These are phyloP conservation scores for Clonostachys chloroleuca DNA, from an alignment of 2,329 filamentous ascomycete genomes.

Conservation along the genomic window DNA sequence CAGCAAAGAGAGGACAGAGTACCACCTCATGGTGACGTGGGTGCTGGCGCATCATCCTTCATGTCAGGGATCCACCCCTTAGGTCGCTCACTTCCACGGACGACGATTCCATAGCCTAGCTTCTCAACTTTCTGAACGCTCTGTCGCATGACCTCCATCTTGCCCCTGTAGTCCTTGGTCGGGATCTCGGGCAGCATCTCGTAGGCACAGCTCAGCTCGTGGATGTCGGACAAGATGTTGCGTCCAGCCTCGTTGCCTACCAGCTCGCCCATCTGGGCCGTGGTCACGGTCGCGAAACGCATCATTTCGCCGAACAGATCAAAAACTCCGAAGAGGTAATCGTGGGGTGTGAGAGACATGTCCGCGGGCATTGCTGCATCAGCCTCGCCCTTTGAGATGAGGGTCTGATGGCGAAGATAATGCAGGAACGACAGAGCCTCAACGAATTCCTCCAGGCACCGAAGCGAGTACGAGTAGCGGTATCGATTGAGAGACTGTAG, in stretches of 20 bases:
- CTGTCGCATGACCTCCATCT: constrained; percentile 79
- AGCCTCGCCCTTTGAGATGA: constrained; percentile 66
- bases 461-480: constrained; percentile 77
- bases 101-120: constrained; percentile 80
- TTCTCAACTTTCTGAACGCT: constrained; percentile 94
- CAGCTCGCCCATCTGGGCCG: constrained; percentile 66
- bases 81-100: constrained; percentile 83
- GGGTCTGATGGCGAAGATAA: constrained; percentile 73
- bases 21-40: constrained; percentile 15
- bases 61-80: constrained; percentile 89
- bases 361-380: constrained; percentile 39
- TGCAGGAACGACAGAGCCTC: constrained; percentile 87
- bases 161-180: constrained; percentile 62
- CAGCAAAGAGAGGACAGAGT: not conserved
- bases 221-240: constrained; percentile 76
- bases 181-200: constrained; percentile 64
- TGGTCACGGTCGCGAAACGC: constrained; percentile 87
- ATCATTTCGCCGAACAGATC: constrained; percentile 96
- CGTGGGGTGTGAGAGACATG: constrained; percentile 68
- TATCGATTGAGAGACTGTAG: constrained; percentile 74
- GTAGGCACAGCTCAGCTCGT: constrained; percentile 70
- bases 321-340: constrained; percentile 88
- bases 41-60: constrained; percentile 26
- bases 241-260: constrained; percentile 27
- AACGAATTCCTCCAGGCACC: constrained; percentile 89